A percentile compares a stretch with the other conserved stretches of the same genome.
Evolutionary conservation across 495 filamentous ascomycete species (phyloP).

Genomic region (Pseudomonodictys pantanalensis): DNA sequence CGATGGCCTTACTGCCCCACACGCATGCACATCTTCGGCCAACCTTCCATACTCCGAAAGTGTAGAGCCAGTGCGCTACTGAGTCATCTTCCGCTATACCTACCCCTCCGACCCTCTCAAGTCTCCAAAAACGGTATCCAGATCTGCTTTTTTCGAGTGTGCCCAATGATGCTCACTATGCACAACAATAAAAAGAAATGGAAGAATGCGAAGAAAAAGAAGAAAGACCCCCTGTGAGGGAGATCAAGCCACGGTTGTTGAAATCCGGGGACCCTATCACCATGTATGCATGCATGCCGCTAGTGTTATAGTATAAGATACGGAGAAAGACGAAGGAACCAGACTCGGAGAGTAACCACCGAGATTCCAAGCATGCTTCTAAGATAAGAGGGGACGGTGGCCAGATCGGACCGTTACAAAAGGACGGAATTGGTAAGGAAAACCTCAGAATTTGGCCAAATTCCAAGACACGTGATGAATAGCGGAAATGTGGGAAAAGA

Average conservation of each 20-base stretch:
- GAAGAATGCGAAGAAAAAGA: background rate
- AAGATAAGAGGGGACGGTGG: too few species aligned
- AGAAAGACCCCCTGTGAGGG: too few species aligned
- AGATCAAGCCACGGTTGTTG: slow-evolving; percentile 20
- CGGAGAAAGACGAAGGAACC: background rate
- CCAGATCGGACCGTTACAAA: too few species aligned
- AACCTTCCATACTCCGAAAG: too few species aligned
- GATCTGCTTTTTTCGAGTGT: background rate
- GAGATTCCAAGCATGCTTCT: too few species aligned
- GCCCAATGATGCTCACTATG: too few species aligned
- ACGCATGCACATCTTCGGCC: too few species aligned
- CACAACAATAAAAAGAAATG: background rate
- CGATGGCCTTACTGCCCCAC: too few species aligned
- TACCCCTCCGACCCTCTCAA: background rate
- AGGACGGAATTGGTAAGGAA: background rate
- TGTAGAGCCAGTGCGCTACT: too few species aligned
- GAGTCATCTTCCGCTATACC: too few species aligned
- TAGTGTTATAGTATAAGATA: background rate
- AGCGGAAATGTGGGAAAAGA: background rate
- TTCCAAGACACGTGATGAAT: background rate
- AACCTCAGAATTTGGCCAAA: background rate
- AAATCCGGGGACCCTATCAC: slow-evolving; percentile 16
- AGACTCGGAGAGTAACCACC: too few species aligned
- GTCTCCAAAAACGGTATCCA: background rate
- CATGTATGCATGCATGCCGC: background rate